A percentile compares a stretch with the other conserved stretches of the same genome.
Conservation (phyloP, 2,329 filamentous ascomycete species). For the Colletotrichum eremochloae region DNA sequence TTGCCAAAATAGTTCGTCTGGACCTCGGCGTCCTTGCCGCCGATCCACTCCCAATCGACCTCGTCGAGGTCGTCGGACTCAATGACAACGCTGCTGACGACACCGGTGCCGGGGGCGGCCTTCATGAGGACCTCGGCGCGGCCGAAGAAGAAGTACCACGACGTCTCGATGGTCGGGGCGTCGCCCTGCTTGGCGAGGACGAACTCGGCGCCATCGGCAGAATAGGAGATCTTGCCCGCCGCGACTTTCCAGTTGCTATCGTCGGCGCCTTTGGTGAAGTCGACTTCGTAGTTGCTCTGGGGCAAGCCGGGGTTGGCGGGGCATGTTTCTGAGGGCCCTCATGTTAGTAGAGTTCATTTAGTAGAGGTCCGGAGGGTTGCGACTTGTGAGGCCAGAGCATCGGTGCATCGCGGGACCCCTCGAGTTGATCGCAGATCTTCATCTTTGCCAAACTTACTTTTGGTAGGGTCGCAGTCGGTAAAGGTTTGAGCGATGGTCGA, state of each 20-base stretch:
- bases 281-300: conserved; percentile 63
- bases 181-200: conserved; percentile 71
- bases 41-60: conserved; percentile 89
- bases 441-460: conserved; percentile 23
- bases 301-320: conserved; percentile 74
- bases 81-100: conserved; percentile 82
- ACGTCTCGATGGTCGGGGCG: conserved; percentile 73
- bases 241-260: conserved; percentile 50
- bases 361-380: not conserved
- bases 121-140: conserved; percentile 75
- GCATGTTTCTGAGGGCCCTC: conserved; percentile 57
- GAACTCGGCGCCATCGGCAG: conserved; percentile 50
- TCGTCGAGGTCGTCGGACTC: conserved; percentile 84
- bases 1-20: conserved; percentile 89
- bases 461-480: conserved; percentile 39
- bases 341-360: conserved; percentile 5
- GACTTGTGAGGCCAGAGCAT: not conserved
- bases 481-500: conserved; percentile 39
- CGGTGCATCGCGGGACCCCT: not conserved
- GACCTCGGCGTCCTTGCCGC: conserved; percentile 75
- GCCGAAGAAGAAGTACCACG: conserved; percentile 90
- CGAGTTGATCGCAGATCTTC: not conserved
- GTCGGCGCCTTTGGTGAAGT: conserved; percentile 75
- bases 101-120: conserved; percentile 61
- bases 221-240: conserved; percentile 47